These are phyloP conservation scores for Mycena vulgaris DNA, from an alignment of 768 basidiomycete genomes.

Conservation along the genomic window DNA sequence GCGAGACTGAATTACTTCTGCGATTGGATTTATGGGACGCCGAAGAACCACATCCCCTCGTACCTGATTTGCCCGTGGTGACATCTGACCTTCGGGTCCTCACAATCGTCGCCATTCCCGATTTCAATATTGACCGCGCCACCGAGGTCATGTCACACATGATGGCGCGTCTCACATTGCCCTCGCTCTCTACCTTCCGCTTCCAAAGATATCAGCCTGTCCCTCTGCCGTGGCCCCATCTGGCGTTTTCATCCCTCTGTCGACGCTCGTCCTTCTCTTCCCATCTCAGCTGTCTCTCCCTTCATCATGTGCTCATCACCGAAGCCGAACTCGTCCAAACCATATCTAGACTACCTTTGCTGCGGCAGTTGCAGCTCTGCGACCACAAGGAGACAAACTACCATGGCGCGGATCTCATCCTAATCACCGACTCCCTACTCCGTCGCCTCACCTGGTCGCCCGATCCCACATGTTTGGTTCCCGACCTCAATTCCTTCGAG, in stretches of 20 bases:
- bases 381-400: constrained; percentile 2
- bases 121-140: background rate
- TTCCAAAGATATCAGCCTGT: background rate
- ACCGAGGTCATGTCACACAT: background rate
- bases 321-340: constrained; percentile 17
- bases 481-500: background rate
- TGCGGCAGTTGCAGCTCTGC: background rate
- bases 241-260: constrained; percentile 9
- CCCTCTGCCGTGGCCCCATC: constrained; percentile 14
- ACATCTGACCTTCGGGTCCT: background rate
- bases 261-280: constrained; percentile 1
- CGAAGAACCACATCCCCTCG: background rate
- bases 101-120: background rate
- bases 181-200: background rate
- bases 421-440: constrained; percentile 21
- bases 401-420: background rate
- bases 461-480: constrained; percentile 20
- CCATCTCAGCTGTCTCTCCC: constrained; percentile 1
- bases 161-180: background rate
- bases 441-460: constrained; percentile 14
- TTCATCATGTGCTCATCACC: constrained; percentile 5
- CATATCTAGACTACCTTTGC: background rate
- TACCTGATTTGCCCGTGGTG: background rate
- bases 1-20: background rate
- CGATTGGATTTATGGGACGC: background rate